Base-by-base conservation (phyloP, 2,329 filamentous ascomycete species). In the Aspergillus ustus region DNA sequence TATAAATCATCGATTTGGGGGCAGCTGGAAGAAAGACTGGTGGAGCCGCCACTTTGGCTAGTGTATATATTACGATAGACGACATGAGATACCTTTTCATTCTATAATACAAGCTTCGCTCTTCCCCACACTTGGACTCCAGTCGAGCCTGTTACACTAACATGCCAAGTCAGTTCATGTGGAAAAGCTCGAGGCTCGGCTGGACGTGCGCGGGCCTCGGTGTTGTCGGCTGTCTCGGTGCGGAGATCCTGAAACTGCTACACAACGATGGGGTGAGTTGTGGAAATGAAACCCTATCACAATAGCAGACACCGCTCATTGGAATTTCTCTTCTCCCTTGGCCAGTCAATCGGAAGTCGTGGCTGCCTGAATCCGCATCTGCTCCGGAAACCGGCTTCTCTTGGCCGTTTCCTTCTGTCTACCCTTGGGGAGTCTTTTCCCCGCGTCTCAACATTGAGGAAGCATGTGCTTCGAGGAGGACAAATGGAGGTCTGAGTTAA, bases 1-100 rank as follows among this genome's bases (percentile, higher is more conserved):
- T 58, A 60, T 76, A 3, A 75, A 77, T 40, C 74, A 75, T 66
- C 68, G 72, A 9, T 76, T 76, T 67, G 67, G 68, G 11, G 67
- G 73, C 6, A 70, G 68, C 4, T 75, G 73, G 72, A 75, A 71
- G 66, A 73, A 72, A 45, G 67, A 67, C 17, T 73, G 70, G 73
- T 71, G 69, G 66, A 63, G 71, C 48, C 66, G 68, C 43, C 46
- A 72, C 13, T 70, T 75, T 52, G 70, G 72, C 11, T 74, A 59
- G 28, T 51, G 31, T 34, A 9, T 22, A 29, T 34, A 44, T 15
- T 29, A 17, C 9, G 50, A 31, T 25, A 34, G n/a, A 25, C 34
- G 34, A 3, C 34, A 5, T 40, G 34, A 40, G 34, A 40, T 40
- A 40, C 34, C 34, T 40, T 40, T 40, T 37, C 9, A 37, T 37